Evolutionary conservation across 768 basidiomycete species (phyloP).

Genomic region (Omphalotus guepiniiformis): DNA sequence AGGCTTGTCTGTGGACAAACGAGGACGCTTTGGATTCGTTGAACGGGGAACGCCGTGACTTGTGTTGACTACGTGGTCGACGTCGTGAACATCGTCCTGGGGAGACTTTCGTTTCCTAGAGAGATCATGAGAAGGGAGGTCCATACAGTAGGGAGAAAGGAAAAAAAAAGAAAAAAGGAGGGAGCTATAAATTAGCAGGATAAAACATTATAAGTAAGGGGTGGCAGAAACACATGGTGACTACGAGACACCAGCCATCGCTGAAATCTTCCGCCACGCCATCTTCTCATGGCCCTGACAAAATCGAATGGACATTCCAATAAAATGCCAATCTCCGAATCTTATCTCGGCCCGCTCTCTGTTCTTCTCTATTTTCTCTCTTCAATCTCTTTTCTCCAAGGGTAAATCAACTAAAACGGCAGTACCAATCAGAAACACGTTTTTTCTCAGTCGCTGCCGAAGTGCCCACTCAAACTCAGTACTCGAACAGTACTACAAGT

Average conservation of each 20-base stretch:
- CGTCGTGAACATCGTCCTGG: constrained; percentile 38
- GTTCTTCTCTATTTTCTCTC: no score
- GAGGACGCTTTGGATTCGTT: constrained; percentile 2
- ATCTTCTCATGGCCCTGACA: constrained; percentile 1
- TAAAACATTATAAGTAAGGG: constrained; percentile 29
- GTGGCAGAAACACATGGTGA: constrained; percentile 15
- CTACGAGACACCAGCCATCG: no score
- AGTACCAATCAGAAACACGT: no score
- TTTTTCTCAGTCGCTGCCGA: no score
- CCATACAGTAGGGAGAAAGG: constrained; percentile 38
- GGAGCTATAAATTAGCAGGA: constrained; percentile 16
- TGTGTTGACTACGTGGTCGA: constrained; percentile 13
- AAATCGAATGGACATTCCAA: no score
- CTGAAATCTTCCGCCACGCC: neutral
- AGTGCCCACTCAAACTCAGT: no score
- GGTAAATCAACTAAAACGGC: no score
- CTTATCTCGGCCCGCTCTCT: neutral
- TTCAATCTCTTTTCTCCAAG: no score
- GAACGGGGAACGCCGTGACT: constrained; percentile 8
- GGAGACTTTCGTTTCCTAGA: constrained; percentile 66
- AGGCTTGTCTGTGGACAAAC: neutral
- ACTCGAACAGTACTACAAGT: no score
- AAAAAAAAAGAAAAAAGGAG: constrained; percentile 15
- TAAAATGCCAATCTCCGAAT: neutral
- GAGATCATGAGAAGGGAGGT: constrained; percentile 54